phyloP scores from a whole-genome alignment of 495 filamentous ascomycete genomes.

The Aspergillus asperescens region DNA sequence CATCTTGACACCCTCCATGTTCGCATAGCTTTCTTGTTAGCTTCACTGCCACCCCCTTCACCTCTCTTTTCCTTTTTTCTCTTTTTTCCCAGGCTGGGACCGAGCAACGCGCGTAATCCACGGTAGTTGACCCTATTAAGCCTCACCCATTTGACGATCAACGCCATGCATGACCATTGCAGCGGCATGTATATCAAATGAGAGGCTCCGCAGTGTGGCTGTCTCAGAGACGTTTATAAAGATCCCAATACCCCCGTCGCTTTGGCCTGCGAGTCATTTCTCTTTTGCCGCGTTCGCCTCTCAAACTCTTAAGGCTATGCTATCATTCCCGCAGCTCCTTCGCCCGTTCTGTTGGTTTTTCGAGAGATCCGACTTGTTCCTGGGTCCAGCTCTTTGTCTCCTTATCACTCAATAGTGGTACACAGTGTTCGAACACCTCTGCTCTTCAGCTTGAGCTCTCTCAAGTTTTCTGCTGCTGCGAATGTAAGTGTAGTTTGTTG shows the following conservation, averaged over 20 bases:
- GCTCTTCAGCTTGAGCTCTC: background rate
- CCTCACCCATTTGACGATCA: slow-evolving; percentile 32
- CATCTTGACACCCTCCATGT: slow-evolving; percentile 11
- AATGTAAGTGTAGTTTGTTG: slow-evolving; percentile 1
- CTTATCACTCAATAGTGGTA: background rate
- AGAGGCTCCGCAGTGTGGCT: slow-evolving; percentile 42
- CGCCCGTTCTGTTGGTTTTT: background rate
- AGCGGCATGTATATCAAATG: slow-evolving; percentile 49
- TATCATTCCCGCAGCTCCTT: background rate
- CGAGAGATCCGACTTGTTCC: background rate
- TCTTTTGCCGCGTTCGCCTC: slow-evolving; percentile 21
- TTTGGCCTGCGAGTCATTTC: slow-evolving; percentile 29
- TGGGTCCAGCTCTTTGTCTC: background rate
- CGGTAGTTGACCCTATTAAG: slow-evolving; percentile 18
- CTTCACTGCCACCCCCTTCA: slow-evolving; percentile 23
- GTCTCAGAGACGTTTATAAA: slow-evolving; percentile 33
- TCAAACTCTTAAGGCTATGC: slow-evolving; percentile 2
- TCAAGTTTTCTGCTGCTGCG: background rate
- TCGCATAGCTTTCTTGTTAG: slow-evolving; percentile 9
- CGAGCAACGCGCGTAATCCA: slow-evolving; percentile 18
- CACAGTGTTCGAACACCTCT: background rate
- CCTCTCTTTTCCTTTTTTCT: slow-evolving; percentile 16
- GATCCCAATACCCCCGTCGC: slow-evolving; percentile 28
- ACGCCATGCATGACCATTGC: slow-evolving; percentile 47
- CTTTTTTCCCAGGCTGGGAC: slow-evolving; percentile 11